phyloP scores from a whole-genome alignment of 1,284 basidiomycete genomes.

The Fistulina hepatica region DNA sequence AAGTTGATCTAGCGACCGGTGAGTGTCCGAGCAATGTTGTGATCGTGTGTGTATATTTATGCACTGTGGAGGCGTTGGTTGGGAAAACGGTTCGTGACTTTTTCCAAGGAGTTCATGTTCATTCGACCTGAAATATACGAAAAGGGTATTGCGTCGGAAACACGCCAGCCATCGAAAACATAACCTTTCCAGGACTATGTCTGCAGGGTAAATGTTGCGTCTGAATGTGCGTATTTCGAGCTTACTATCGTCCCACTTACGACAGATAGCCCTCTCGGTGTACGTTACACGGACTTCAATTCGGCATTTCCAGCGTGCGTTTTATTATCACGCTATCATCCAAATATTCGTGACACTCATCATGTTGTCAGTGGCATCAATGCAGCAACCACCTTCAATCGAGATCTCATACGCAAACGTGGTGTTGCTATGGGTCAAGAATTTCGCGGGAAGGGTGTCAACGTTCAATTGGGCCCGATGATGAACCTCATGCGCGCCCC shows the following conservation, averaged over 20 bases:
- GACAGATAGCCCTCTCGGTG: conserved; percentile 46
- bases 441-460: conserved; percentile 51
- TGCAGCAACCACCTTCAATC: conserved; percentile 63
- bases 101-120: not conserved
- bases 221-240: not conserved
- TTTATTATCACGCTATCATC: no score
- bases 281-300: conserved; percentile 49
- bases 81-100: conserved; percentile 26
- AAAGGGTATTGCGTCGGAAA: conserved; percentile 58
- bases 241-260: no score
- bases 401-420: conserved; percentile 51
- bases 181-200: conserved; percentile 61
- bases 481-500: conserved; percentile 52
- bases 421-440: conserved; percentile 59
- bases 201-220: conserved; percentile 35
- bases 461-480: conserved; percentile 48
- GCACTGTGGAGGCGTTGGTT: no score
- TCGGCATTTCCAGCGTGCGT: conserved; percentile 61
- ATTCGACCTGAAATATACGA: not conserved
- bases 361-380: conserved; percentile 47
- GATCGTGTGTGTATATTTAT: no score
- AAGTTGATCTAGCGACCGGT: conserved; percentile 49
- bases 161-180: conserved; percentile 46
- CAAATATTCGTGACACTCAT: no score
- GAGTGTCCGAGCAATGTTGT: conserved; percentile 19